Percentiles rank a stretch among this genome's conserved stretches.
These are phyloP conservation scores for Thermochaetoides dissita DNA, from an alignment of 2,329 filamentous ascomycete species.

Conservation along the genomic window DNA sequence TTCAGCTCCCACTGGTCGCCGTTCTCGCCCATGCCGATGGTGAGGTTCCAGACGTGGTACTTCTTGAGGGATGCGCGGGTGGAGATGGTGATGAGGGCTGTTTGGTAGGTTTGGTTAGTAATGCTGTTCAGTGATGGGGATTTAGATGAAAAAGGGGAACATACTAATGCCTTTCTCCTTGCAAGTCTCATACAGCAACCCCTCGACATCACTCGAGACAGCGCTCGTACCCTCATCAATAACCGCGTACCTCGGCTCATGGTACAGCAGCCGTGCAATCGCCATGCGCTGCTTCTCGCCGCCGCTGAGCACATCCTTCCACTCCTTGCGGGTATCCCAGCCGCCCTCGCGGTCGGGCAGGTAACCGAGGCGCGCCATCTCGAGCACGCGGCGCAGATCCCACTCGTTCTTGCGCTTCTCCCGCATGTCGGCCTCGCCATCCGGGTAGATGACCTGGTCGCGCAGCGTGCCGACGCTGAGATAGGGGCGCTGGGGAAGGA, in stretches of 20 bases:
- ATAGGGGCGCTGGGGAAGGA: slow-evolving; percentile 87
- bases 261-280: slow-evolving; percentile 80
- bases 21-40: slow-evolving; percentile 63
- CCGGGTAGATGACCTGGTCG: slow-evolving; percentile 95
- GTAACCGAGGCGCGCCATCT: slow-evolving; percentile 76
- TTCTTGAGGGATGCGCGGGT: slow-evolving; percentile 89
- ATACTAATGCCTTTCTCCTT: slow-evolving; percentile 88
- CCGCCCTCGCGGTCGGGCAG: slow-evolving; percentile 84
- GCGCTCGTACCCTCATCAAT: slow-evolving; percentile 93
- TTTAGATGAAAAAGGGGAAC: slow-evolving; percentile 21
- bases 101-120: neutral
- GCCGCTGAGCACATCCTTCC: slow-evolving; percentile 95
- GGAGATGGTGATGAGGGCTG: slow-evolving; percentile 84
- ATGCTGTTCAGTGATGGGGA: too few relatives aligned
- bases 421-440: slow-evolving; percentile 88
- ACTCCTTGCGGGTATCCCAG: slow-evolving; percentile 93
- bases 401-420: slow-evolving; percentile 63
- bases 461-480: slow-evolving; percentile 82
- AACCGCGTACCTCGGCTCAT: slow-evolving; percentile 87
- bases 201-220: slow-evolving; percentile 88
- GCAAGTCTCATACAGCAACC: slow-evolving; percentile 78
- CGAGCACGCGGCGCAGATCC: slow-evolving; percentile 64
- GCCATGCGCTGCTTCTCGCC: slow-evolving; percentile 95
- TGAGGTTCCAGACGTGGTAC: slow-evolving; percentile 86
- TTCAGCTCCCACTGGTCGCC: slow-evolving; percentile 89